These are phyloP conservation scores for Termitomyces sp. DNA, from an alignment of 768 basidiomycete species.

Conservation along the genomic window DNA sequence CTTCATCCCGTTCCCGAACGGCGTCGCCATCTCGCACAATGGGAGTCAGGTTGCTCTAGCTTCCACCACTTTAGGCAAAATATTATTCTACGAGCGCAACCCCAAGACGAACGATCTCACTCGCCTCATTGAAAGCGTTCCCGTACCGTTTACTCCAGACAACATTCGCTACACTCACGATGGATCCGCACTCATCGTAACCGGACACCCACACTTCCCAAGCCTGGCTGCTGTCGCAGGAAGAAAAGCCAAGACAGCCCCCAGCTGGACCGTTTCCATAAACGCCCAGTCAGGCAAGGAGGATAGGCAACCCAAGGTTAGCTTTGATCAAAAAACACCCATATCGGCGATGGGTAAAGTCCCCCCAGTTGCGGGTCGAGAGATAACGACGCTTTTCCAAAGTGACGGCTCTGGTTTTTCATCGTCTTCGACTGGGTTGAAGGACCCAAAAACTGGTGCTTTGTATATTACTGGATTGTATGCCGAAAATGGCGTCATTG, in stretches of 20 bases:
- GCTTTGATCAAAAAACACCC: constrained; percentile 41
- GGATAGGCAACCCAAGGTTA: constrained; percentile 2
- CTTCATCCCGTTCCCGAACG: constrained; percentile 64
- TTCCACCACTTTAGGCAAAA: constrained; percentile 39
- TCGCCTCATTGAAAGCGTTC: constrained; percentile 28
- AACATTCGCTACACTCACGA: constrained; percentile 51
- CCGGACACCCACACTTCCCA: constrained; percentile 64
- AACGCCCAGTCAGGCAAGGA: constrained; percentile 15
- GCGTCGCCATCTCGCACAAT: constrained; percentile 51
- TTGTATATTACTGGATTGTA: constrained; percentile 59
- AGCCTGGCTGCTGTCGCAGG: constrained; percentile 39
- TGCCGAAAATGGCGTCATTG: constrained; percentile 43
- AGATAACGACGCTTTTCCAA: constrained; percentile 63
- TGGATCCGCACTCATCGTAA: constrained; percentile 42
- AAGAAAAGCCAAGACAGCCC: constrained; percentile 34
- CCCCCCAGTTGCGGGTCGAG: constrained; percentile 26
- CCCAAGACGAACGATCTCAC: constrained; percentile 36
- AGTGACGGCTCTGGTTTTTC: constrained; percentile 62
- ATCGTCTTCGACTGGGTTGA: constrained; percentile 44
- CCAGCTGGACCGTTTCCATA: constrained; percentile 58
- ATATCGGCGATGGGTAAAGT: constrained; percentile 39
- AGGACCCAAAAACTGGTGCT: constrained; percentile 40
- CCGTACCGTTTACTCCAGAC: constrained; percentile 55
- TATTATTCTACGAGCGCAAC: constrained; percentile 50
- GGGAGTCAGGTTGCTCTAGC: constrained; percentile 50